These are phyloP conservation scores for Lasiodiplodia gonubiensis DNA, from an alignment of 2,329 filamentous ascomycete species.

Conservation along the genomic window DNA sequence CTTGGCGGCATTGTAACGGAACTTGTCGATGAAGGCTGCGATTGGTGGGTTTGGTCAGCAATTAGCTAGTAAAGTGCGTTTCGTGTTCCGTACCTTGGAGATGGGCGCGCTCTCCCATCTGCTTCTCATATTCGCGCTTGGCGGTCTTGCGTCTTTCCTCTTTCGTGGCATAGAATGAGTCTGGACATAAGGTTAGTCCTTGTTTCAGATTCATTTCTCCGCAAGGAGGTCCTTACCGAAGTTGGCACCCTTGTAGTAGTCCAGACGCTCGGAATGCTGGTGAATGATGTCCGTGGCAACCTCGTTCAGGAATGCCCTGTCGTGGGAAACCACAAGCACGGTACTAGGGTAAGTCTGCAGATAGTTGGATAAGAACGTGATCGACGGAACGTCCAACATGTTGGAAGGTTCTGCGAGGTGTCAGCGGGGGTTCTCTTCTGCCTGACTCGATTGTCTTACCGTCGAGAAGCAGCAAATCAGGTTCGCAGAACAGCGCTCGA, in stretches of 20 bases:
- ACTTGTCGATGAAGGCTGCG: constrained; percentile 94
- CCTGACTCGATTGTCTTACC: constrained; percentile 39
- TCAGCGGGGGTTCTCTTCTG: constrained; percentile 20
- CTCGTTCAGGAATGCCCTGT: constrained; percentile 98
- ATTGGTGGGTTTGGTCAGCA: constrained; percentile 18
- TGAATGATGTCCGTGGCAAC: constrained; percentile 99
- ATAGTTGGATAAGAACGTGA: constrained; percentile 96
- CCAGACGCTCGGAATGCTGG: constrained; percentile 93
- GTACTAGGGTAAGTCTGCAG: constrained; percentile 94
- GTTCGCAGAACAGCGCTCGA: constrained; percentile 95
- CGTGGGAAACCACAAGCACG: constrained; percentile 95
- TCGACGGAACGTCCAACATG: constrained; percentile 99
- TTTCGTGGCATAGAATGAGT: constrained; percentile 95
- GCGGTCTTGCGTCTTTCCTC: constrained; percentile 97
- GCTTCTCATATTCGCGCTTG: constrained; percentile 97
- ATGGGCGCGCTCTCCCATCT: constrained; percentile 92
- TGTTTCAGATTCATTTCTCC: constrained; percentile 10
- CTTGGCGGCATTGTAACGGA: constrained; percentile 98
- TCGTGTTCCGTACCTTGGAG: constrained; percentile 65
- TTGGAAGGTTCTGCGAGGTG: constrained; percentile 80
- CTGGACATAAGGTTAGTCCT: constrained; percentile 45
- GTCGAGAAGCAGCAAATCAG: constrained; percentile 92
- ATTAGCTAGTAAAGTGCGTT: not conserved
- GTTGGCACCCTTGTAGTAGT: constrained; percentile 98
- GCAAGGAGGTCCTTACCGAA: constrained; percentile 60